A percentile compares a stretch with the other conserved stretches of the same genome.
Conservation (phyloP, 169 alveolate genomes). For the Plasmodium fragile region DNA sequence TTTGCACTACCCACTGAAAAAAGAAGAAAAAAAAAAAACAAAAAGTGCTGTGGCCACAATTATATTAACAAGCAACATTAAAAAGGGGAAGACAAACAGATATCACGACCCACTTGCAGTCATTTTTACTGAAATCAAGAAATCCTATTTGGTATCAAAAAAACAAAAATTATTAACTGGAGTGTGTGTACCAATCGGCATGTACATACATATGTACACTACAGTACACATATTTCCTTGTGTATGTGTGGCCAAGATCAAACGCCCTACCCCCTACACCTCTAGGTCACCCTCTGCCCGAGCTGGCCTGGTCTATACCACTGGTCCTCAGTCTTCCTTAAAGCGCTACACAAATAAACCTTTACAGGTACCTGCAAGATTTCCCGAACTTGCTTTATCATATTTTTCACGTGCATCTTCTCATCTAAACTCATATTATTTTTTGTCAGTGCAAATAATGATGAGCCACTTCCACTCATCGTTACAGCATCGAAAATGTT, state of each 20-base stretch:
- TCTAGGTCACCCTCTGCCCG: slow-evolving; percentile 10
- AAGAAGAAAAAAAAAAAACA: neutral
- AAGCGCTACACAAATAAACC: slow-evolving; percentile 20
- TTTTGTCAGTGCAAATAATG: slow-evolving; percentile 55
- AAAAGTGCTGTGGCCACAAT: neutral
- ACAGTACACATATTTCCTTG: neutral
- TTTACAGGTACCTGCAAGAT: slow-evolving; percentile 26
- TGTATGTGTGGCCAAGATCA: neutral
- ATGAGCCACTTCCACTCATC: slow-evolving; percentile 74
- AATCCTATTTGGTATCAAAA: neutral
- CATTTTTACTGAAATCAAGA: neutral
- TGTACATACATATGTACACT: neutral
- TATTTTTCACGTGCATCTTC: slow-evolving; percentile 16
- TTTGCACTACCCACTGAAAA: neutral
- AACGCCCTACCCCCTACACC: neutral
- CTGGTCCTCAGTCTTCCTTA: slow-evolving; percentile 12
- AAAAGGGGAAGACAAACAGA: neutral
- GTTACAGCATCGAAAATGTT: slow-evolving; percentile 59
- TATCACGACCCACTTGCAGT: neutral
- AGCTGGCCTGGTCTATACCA: slow-evolving; percentile 40
- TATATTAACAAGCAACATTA: neutral
- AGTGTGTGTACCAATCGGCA: neutral
- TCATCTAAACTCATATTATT: slow-evolving; percentile 19
- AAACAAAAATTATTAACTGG: neutral
- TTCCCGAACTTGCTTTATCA: slow-evolving; percentile 19